Base-by-base conservation (phyloP, 2,329 filamentous ascomycete genomes). In the Meredithiella fracta region DNA sequence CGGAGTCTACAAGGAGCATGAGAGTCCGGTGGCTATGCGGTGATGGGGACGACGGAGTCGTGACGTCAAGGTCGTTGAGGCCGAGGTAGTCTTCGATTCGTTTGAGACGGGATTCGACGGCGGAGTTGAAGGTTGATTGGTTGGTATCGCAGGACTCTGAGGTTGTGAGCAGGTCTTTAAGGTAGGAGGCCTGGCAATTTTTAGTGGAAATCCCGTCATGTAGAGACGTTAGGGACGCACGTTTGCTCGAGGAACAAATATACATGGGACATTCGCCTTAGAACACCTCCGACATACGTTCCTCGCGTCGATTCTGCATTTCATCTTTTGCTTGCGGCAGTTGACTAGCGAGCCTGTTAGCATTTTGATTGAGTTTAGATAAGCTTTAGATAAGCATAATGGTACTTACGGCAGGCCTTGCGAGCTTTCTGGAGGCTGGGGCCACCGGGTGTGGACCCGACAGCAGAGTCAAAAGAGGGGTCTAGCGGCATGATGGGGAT, bases 211-310 rank as follows among this genome's bases (percentile, higher is more conserved):
- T 17, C 26, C n/a, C n/a, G 6, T 31, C 11, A 11, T 17, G 14
- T 23, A 29, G 26, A 14, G 49, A 6, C 9, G 6, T 15, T 11
- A 29, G 15, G 2, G 57, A 53, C 2, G 38, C 15, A 68, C 68
- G 60, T 70, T 70, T 47, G 67, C 67, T 42, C 68, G 64, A 9
- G 69, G 68, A 31, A 69, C 67, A 57, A 70, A 70, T 11, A 70
- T 63, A 60, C 69, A 71, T 22, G 67, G 65, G 8, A 67, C 63
- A n/a, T 66, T 66, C 3, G 64, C 62, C 7, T 65, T 64, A 17
- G 64, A 56, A 55, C 66, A 69, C 57, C 67, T 62, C 17, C 67
- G 65, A 60, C 67, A 68, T 0, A 64, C 63, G 15, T 63, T 62
- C 23, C 66, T 65, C 5, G 62, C 61, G 15, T 69, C 67, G 20